phyloP scores from a whole-genome alignment of 257 asterid genomes.

The Eustoma russellianum region DNA sequence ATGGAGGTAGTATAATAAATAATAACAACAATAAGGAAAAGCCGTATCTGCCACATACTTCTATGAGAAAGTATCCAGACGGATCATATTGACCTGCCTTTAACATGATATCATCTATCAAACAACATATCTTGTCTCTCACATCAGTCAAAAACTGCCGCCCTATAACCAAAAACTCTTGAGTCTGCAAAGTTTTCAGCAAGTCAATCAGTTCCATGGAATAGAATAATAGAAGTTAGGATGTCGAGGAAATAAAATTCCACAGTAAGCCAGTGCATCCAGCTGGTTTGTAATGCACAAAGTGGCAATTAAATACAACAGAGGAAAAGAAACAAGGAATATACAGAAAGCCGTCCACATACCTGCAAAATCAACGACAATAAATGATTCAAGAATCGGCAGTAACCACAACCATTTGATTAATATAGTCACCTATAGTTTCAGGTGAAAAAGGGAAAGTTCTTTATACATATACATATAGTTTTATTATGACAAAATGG shows the following conservation, averaged over 20 bases:
- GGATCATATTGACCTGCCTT: constrained; percentile 53
- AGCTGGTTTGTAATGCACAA: too few relatives aligned
- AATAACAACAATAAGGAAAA: constrained; percentile 4
- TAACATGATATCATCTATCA: constrained; percentile 74
- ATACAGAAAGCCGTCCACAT: too few relatives aligned
- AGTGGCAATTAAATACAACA: too few relatives aligned
- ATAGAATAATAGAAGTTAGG: neutral
- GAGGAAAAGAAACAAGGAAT: too few relatives aligned
- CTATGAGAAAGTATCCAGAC: constrained; percentile 87
- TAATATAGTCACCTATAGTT: too few relatives aligned
- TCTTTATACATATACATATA: too few relatives aligned
- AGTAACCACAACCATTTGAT: too few relatives aligned
- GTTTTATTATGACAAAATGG: too few relatives aligned
- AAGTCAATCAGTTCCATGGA: constrained; percentile 15
- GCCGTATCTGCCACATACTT: constrained; percentile 32
- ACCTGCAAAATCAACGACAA: too few relatives aligned
- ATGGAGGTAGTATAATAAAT: neutral
- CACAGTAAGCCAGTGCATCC: too few relatives aligned
- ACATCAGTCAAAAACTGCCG: constrained; percentile 73
- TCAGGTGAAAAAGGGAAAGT: too few relatives aligned
- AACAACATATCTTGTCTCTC: constrained; percentile 70
- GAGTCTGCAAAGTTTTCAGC: constrained; percentile 40
- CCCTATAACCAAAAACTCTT: constrained; percentile 82
- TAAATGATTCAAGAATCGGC: too few relatives aligned
- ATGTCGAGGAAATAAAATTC: neutral